phyloP scores from a whole-genome alignment of 345 rosid species.

The Citrus sp. region DNA sequence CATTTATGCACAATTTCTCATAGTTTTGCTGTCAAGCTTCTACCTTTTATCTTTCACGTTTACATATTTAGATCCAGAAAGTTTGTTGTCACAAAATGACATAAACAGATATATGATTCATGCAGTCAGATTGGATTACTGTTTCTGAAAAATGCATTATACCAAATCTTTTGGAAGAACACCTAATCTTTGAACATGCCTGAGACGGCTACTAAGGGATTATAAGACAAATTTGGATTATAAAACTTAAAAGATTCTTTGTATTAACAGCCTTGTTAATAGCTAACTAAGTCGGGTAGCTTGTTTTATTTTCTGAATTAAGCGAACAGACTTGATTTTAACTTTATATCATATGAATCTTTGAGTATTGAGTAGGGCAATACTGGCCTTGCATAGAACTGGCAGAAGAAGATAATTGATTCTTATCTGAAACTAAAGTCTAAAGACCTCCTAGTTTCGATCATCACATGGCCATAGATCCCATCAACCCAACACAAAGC shows the following conservation, averaged over 20 bases:
- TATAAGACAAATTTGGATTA: not conserved
- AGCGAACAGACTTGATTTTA: not conserved
- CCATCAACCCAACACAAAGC: not conserved
- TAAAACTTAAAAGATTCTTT: not conserved
- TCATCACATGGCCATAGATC: constrained; percentile 4
- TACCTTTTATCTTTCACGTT: too few species aligned
- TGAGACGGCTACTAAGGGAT: too few species aligned
- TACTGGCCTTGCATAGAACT: not conserved
- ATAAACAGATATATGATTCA: too few species aligned
- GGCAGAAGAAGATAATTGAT: not conserved
- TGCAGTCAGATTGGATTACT: too few species aligned
- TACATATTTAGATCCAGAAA: too few species aligned
- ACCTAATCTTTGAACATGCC: too few species aligned
- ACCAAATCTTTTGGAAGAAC: too few species aligned
- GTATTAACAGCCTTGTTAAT: too few species aligned
- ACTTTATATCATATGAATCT: not conserved
- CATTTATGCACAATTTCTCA: too few species aligned
- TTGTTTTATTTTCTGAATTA: not conserved
- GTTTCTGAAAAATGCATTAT: too few species aligned
- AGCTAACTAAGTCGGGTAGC: not conserved
- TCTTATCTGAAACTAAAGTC: not conserved
- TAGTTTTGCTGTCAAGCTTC: too few species aligned
- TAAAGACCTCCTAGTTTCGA: not conserved
- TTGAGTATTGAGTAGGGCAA: not conserved
- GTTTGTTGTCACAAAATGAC: too few species aligned